These are phyloP conservation scores for Coemansia reversa DNA, from an alignment of 192 early-diverging fungal genomes.

Conservation along the genomic window DNA sequence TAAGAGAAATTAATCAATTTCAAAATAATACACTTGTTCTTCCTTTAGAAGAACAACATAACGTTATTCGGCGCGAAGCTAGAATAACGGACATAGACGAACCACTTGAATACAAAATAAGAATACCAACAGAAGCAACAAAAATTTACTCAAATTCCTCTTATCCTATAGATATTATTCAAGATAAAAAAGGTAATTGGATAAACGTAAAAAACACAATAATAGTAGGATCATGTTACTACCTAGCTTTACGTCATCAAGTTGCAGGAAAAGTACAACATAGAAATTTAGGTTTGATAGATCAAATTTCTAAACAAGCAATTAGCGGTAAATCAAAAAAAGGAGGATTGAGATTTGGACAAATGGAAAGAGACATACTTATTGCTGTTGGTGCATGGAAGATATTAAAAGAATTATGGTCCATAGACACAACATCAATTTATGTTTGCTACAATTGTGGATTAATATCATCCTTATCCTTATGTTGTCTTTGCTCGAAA, in stretches of 20 bases:
- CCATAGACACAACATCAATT: no score
- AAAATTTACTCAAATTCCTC: conserved; percentile 2
- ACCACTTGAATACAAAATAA: conserved; percentile 1
- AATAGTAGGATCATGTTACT: conserved; percentile 18
- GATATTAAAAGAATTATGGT: conserved; percentile 6
- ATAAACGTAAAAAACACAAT: conserved; percentile 12
- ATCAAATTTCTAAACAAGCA: conserved; percentile 14
- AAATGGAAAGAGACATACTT: conserved; percentile 19
- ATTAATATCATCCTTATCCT: no score
- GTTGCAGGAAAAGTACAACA: conserved; percentile 15
- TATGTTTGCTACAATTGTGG: no score
- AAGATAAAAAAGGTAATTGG: conserved; percentile 1
- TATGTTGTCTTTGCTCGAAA: no score
- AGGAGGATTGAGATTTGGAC: conserved; percentile 24
- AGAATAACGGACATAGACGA: neutral
- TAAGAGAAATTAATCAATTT: conserved; percentile 17
- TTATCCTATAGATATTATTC: no score
- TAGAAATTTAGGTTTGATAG: conserved; percentile 11
- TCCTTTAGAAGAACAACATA: no score
- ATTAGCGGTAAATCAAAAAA: conserved; percentile 13
- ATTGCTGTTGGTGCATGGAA: conserved; percentile 9
- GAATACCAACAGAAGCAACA: neutral
- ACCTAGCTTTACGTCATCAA: conserved; percentile 21
- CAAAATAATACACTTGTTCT: no score
- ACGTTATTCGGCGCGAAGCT: no score